phyloP scores from a whole-genome alignment of 2,329 filamentous ascomycete species.

The Knufia fluminis region DNA sequence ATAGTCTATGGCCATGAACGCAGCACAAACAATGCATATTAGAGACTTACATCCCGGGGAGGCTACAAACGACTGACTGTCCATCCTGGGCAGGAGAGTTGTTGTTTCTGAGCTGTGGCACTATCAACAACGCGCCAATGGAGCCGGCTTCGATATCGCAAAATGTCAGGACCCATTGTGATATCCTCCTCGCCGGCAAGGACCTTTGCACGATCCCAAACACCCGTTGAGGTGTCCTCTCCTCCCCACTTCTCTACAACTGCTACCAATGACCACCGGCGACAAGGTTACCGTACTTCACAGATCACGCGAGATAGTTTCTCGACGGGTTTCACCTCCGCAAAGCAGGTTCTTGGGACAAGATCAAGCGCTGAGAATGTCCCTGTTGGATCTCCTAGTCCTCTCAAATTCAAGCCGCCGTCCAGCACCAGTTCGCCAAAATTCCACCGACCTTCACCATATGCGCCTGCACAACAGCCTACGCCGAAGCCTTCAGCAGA shows the following conservation, averaged over 20 bases:
- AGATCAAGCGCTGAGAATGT: slow-evolving; percentile 15
- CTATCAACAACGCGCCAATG: slow-evolving; percentile 12
- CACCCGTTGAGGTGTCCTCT: slow-evolving; percentile 25
- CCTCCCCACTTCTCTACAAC: slow-evolving; percentile 25
- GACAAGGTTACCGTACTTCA: slow-evolving; percentile 13
- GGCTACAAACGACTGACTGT: too few species aligned
- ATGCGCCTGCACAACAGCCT: background rate
- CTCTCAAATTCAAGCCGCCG: slow-evolving; percentile 11
- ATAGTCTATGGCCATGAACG: too few species aligned
- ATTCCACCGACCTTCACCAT: background rate
- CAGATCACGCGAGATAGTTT: slow-evolving; percentile 16
- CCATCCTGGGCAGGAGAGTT: too few species aligned
- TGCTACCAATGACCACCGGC: slow-evolving; percentile 19
- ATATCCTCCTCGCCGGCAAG: slow-evolving; percentile 35
- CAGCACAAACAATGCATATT: too few species aligned
- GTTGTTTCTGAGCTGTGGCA: too few species aligned
- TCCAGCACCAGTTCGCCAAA: background rate
- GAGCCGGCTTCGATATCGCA: slow-evolving; percentile 15
- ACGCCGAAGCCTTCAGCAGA: background rate
- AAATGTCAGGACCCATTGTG: slow-evolving; percentile 30
- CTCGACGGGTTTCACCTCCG: slow-evolving; percentile 11
- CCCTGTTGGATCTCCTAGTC: slow-evolving; percentile 10
- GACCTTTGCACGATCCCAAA: slow-evolving; percentile 26
- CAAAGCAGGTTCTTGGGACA: slow-evolving; percentile 11
- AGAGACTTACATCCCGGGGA: too few species aligned